Percentiles rank a stretch among this genome's conserved stretches.
Evolutionary conservation across 768 basidiomycete genomes (phyloP).

Genomic region (Cystobasidium ongulense): DNA sequence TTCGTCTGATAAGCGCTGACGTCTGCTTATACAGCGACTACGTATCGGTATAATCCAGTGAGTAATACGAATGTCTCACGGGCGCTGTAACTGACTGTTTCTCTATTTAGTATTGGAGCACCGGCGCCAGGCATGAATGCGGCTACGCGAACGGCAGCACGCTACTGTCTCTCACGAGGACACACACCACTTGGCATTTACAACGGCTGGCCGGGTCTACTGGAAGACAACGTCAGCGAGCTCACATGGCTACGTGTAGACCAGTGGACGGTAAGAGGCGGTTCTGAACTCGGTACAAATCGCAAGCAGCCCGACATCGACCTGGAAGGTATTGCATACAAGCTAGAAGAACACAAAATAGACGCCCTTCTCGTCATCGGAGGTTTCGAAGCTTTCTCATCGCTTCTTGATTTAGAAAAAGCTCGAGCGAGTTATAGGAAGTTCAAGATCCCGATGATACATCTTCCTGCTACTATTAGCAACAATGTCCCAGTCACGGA

Average conservation of each 20-base stretch:
- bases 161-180: conserved; percentile 84
- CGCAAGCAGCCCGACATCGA: conserved; percentile 75
- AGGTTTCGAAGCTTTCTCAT: conserved; percentile 87
- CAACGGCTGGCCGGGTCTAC: conserved; percentile 90
- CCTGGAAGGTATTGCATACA: conserved; percentile 77
- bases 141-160: conserved; percentile 84
- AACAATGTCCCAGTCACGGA: conserved; percentile 98
- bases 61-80: background rate
- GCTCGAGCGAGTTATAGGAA: conserved; percentile 75
- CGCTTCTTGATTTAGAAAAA: conserved; percentile 67
- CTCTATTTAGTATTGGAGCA: conserved; percentile 66
- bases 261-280: conserved; percentile 89
- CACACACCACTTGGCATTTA: conserved; percentile 86
- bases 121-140: conserved; percentile 99
- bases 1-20: conserved; percentile 7
- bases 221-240: conserved; percentile 77
- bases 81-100: background rate
- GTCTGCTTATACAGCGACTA: conserved; percentile 5
- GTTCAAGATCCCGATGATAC: conserved; percentile 86
- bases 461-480: conserved; percentile 81
- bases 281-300: conserved; percentile 96
- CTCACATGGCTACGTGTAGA: conserved; percentile 95
- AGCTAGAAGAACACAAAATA: conserved; percentile 76
- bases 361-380: conserved; percentile 81
- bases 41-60: conserved; percentile 49